Conservation (phyloP, 306 rosid genomes). For the Cucumis cinereus region DNA sequence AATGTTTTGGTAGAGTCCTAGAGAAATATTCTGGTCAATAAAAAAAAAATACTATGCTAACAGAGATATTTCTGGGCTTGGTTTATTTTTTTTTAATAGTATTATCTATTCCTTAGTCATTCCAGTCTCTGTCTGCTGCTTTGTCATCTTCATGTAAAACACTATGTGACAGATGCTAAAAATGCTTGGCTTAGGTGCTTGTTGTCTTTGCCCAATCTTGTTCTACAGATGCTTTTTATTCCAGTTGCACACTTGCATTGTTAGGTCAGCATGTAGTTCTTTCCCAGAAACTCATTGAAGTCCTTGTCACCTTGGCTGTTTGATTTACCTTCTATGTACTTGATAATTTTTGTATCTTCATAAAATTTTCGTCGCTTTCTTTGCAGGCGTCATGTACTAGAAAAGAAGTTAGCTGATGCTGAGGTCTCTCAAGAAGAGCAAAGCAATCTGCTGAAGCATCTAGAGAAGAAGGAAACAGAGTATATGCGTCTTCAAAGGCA, state of each 20-base stretch:
- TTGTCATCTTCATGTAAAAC: neutral
- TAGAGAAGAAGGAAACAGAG: constrained; percentile 95
- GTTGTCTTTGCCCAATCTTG: neutral
- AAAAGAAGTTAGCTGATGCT: constrained; percentile 92
- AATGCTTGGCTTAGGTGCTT: neutral
- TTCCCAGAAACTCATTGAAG: neutral
- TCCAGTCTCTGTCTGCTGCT: neutral
- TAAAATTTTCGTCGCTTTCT: constrained; percentile 8
- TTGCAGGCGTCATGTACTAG: constrained; percentile 79
- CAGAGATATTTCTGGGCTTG: neutral
- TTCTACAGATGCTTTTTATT: neutral
- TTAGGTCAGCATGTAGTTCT: neutral
- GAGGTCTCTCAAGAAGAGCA: constrained; percentile 99
- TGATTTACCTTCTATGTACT: neutral
- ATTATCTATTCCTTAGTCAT: neutral
- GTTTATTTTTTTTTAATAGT: neutral
- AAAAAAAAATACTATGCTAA: neutral
- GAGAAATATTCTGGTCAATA: neutral
- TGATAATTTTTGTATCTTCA: neutral
- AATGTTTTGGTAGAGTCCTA: neutral
- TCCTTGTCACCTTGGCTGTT: constrained; percentile 4
- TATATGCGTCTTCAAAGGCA: constrained; percentile 99
- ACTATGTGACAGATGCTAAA: neutral
- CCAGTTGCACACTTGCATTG: neutral
- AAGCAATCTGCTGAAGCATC: constrained; percentile 74